A percentile compares a stretch with the other conserved stretches of the same genome.
These are phyloP conservation scores for Trametes pubescens DNA, from an alignment of 1,284 basidiomycete genomes.

Conservation along the genomic window DNA sequence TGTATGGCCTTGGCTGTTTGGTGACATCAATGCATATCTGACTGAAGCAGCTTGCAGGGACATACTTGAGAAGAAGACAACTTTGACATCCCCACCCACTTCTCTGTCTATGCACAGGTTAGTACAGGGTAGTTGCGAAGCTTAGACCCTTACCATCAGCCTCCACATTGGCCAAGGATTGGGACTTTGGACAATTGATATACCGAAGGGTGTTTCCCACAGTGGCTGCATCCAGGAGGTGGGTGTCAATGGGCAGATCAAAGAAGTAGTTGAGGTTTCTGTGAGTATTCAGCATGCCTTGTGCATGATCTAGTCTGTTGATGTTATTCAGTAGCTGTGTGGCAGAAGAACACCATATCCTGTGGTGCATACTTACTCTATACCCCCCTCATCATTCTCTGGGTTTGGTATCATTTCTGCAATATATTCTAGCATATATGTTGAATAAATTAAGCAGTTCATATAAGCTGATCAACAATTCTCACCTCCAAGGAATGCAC, in stretches of 20 bases:
- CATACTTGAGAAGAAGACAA: constrained; percentile 64
- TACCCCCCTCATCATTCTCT: background rate
- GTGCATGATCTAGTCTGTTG: constrained; percentile 8
- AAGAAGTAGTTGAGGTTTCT: constrained; percentile 66
- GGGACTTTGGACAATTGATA: constrained; percentile 57
- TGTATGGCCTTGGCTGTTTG: constrained; percentile 46
- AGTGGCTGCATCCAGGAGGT: constrained; percentile 58
- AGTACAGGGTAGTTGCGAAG: background rate
- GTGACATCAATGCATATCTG: constrained; percentile 1
- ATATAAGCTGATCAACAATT: background rate
- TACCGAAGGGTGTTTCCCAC: constrained; percentile 66
- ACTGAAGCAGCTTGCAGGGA: constrained; percentile 6
- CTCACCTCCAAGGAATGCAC: constrained; percentile 51
- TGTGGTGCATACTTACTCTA: constrained; percentile 23
- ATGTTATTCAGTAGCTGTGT: background rate
- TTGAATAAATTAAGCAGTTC: background rate
- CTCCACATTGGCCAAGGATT: constrained; percentile 49
- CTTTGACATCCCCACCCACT: constrained; percentile 67
- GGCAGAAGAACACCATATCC: background rate
- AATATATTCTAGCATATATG: constrained; percentile 49
- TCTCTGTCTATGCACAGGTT: constrained; percentile 49
- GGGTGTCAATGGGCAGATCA: constrained; percentile 46
- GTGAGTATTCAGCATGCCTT: constrained; percentile 47
- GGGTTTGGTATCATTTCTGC: constrained; percentile 47
- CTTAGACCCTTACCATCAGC: constrained; percentile 49